Base-by-base conservation (phyloP, 108 stramenopile genomes). In the Nannochloropsis granulata region DNA sequence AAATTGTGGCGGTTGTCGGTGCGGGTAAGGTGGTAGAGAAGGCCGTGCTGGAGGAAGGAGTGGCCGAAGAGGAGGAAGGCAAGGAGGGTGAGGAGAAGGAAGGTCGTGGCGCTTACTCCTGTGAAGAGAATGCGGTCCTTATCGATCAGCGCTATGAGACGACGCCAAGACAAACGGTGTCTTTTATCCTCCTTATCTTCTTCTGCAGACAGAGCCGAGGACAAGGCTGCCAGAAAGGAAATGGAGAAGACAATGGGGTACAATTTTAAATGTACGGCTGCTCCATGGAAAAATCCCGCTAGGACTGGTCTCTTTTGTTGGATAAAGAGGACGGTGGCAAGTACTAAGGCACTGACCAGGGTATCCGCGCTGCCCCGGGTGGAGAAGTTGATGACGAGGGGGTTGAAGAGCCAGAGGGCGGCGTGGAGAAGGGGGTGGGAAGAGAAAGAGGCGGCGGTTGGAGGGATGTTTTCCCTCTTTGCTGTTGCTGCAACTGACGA, bases 1-100 rank as follows among this genome's bases (percentile, higher is more conserved):
- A 94, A 94, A 91, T 95, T 95, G 89, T 95, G 95, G 7, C 95
- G 91, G 92, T 98, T 96, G 90, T 99, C 99, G 19, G 96, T 89
- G 24, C 99, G 92, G 34, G 90, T 91, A 84, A 98, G 93, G 86
- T 99, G 99, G 86, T 98, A 97, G 23, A 98, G 83, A 13, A 98
- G 84, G 23, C 95, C 95, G 80, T 98, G 92, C 79, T 95, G 84
- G 78, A 97, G 43, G 80, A 93, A 97, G 43, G 88, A 84, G 25
- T 84, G 79, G 12, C 97, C 98, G 86, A 95, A 95, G 56, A 85
- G 82, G 12, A 46, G 78, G 13, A 92, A 90, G 12, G 92, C 91
- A 79, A 92, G 42, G 82, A 89, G 88, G 12, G 96, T 96, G 80
- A 93, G 82, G 0, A 46, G 79, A 12, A 80, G 85, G 83, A 93